Evolutionary conservation across 225 moss, liverwort and hornwort species (phyloP).

Genomic region (Climacium dendroides): DNA sequence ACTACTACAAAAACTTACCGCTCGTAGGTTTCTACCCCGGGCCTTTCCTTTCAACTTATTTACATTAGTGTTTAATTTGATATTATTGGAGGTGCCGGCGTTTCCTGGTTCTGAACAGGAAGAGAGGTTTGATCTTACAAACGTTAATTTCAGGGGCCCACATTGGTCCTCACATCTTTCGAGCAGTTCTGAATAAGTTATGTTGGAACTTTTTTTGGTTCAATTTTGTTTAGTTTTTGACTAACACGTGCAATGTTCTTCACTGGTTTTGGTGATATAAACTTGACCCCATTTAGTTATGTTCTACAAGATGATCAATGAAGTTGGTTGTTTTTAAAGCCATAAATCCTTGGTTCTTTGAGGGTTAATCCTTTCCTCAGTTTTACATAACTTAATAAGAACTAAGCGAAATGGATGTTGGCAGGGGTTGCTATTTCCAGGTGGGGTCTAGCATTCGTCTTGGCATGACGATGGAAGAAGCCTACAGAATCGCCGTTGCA

Average conservation of each 20-base stretch:
- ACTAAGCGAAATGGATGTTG: background rate
- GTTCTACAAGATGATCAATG: background rate
- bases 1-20: conserved; percentile 56
- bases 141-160: background rate
- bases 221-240: background rate
- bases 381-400: background rate
- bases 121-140: background rate
- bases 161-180: background rate
- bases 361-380: background rate
- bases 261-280: background rate
- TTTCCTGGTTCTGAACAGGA: background rate
- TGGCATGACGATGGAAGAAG: conserved; percentile 69
- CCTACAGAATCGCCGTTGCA: conserved; percentile 50
- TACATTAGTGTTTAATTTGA: background rate
- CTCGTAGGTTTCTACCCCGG: conserved; percentile 12
- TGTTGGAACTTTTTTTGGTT: too few species aligned
- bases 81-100: background rate
- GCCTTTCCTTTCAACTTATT: background rate
- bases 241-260: background rate
- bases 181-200: background rate
- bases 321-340: background rate
- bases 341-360: background rate
- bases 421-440: conserved; percentile 78
- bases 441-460: conserved; percentile 42
- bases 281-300: background rate